These are phyloP conservation scores for Mitragyna speciosa DNA, from an alignment of 257 asterid genomes.

Conservation along the genomic window DNA sequence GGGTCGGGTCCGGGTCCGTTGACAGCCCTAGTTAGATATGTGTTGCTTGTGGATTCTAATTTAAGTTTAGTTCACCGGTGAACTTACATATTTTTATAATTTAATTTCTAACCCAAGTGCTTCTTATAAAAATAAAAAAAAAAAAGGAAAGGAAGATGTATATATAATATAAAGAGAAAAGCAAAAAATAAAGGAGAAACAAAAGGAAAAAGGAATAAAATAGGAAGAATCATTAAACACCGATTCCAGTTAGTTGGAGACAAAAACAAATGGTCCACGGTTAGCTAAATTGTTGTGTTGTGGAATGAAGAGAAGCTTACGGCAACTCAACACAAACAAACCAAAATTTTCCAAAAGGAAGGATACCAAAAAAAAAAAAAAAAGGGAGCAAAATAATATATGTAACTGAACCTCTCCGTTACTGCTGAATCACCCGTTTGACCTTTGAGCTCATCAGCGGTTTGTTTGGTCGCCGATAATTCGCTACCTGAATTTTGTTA, in stretches of 20 bases:
- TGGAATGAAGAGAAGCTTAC: constrained; percentile 1
- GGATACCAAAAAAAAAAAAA: constrained; percentile 19
- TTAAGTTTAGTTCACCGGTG: no score
- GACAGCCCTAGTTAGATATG: no score
- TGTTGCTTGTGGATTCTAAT: no score
- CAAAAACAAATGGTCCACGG: neutral
- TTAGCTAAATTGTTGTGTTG: constrained; percentile 5
- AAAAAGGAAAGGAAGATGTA: no score
- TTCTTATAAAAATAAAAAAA: no score
- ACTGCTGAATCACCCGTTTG: constrained; percentile 60
- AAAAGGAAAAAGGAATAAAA: neutral
- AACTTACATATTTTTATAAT: no score
- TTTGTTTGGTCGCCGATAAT: constrained; percentile 34
- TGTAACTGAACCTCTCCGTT: constrained; percentile 42
- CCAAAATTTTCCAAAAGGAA: neutral
- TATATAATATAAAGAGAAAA: no score
- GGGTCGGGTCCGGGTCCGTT: no score
- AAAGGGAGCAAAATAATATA: neutral
- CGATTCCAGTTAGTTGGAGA: neutral
- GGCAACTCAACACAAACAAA: constrained; percentile 22
- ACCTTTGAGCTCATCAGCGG: constrained; percentile 24
- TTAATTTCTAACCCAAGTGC: no score
- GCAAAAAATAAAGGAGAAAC: neutral
- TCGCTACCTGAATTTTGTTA: constrained; percentile 44
- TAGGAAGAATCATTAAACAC: neutral